Evolutionary conservation across 1,139 yeast genomes (phyloP).

Genomic region (Lodderomyces theae): DNA sequence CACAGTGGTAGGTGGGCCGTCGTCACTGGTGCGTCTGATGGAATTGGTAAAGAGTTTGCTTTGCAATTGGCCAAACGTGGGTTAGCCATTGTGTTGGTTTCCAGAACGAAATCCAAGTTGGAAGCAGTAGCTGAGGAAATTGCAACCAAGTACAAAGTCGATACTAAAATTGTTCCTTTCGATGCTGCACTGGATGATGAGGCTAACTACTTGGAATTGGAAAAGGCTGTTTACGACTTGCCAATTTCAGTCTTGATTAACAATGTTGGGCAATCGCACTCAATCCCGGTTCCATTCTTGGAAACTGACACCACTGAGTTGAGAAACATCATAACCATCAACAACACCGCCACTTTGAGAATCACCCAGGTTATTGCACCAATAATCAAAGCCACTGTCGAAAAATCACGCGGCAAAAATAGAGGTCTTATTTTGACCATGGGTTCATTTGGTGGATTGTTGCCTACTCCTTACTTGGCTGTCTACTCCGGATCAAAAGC

Average conservation of each 20-base stretch:
- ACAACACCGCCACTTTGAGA: slow-evolving; percentile 79
- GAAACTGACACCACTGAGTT: slow-evolving; percentile 77
- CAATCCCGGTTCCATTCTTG: slow-evolving; percentile 89
- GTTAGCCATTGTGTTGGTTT: slow-evolving; percentile 76
- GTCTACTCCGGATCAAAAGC: slow-evolving; percentile 96
- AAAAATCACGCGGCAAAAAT: slow-evolving; percentile 28
- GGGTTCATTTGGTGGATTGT: slow-evolving; percentile 96
- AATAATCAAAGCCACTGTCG: slow-evolving; percentile 53
- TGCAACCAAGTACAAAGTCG: slow-evolving; percentile 54
- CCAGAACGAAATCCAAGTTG: slow-evolving; percentile 80
- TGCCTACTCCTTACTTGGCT: slow-evolving; percentile 90
- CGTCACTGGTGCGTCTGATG: slow-evolving; percentile 96
- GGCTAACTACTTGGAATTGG: slow-evolving; percentile 47
- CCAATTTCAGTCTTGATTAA: slow-evolving; percentile 77
- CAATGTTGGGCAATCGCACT: slow-evolving; percentile 93
- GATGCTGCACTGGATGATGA: slow-evolving; percentile 66
- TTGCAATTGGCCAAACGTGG: slow-evolving; percentile 82
- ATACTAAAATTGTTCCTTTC: slow-evolving; percentile 68
- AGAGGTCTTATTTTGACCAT: slow-evolving; percentile 82
- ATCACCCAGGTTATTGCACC: slow-evolving; percentile 80
- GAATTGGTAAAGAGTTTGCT: slow-evolving; percentile 92
- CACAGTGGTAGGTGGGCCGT: slow-evolving; percentile 76
- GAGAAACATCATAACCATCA: slow-evolving; percentile 76
- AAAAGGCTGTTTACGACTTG: slow-evolving; percentile 46
- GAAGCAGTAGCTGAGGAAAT: slow-evolving; percentile 66